phyloP scores from a whole-genome alignment of 2,329 filamentous ascomycete species.

The Ceratocystis huliohia region DNA sequence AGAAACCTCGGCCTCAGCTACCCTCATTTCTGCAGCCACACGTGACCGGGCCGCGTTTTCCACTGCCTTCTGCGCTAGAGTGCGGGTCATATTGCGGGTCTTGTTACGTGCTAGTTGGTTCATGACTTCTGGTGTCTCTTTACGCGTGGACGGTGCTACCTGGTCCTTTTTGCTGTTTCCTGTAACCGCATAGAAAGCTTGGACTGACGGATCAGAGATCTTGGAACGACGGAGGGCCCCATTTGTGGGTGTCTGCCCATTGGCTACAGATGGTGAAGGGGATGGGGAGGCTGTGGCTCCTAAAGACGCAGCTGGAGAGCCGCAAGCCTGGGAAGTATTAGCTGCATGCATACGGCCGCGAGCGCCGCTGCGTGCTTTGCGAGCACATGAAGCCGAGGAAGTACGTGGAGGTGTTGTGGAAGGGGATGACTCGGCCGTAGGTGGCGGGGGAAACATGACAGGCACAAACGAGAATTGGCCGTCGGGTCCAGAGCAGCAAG shows the following conservation, averaged over 20 bases:
- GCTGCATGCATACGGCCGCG: background rate
- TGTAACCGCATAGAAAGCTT: constrained; percentile 1
- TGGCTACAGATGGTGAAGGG: background rate
- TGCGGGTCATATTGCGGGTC: background rate
- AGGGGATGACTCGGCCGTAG: background rate
- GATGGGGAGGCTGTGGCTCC: background rate
- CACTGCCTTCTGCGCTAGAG: background rate
- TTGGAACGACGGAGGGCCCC: background rate
- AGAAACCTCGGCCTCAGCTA: background rate
- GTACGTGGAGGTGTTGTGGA: background rate
- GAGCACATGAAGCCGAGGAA: background rate
- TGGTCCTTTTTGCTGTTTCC: constrained; percentile 9
- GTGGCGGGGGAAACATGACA: background rate
- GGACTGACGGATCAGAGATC: background rate
- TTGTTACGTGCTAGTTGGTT: constrained; percentile 3
- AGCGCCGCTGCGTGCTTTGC: background rate
- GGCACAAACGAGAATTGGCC: background rate
- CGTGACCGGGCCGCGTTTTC: background rate
- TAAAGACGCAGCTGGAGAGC: background rate
- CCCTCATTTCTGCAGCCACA: background rate
- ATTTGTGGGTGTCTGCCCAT: background rate
- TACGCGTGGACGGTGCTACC: background rate
- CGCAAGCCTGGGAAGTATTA: background rate
- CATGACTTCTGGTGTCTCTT: constrained; percentile 6
- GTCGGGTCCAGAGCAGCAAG: background rate